These are phyloP conservation scores for Hygrocybe punicea DNA, from an alignment of 768 basidiomycete genomes.

Conservation along the genomic window DNA sequence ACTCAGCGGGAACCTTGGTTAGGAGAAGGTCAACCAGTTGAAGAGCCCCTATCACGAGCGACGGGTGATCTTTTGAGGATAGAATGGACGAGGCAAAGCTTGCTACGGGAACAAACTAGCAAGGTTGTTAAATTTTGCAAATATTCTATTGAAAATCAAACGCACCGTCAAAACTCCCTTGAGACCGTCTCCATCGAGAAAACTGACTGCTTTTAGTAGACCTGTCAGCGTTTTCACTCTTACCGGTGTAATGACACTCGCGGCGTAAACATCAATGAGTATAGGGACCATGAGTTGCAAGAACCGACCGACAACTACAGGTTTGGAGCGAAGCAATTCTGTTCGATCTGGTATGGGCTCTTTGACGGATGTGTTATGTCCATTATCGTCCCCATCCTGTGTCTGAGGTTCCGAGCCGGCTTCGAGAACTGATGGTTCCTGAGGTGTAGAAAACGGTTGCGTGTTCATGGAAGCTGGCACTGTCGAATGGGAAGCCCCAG, in stretches of 20 bases:
- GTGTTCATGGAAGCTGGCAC: conserved; percentile 22
- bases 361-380: conserved; percentile 34
- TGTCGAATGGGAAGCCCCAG: conserved; percentile 28
- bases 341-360: conserved; percentile 54
- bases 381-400: conserved; percentile 40
- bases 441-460: conserved; percentile 24
- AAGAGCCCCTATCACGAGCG: conserved; percentile 80
- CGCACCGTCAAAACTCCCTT: conserved; percentile 71
- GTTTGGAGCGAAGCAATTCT: conserved; percentile 70
- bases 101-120: conserved; percentile 87
- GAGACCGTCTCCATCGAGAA: conserved; percentile 73
- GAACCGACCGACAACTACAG: conserved; percentile 76
- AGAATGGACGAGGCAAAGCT: conserved; percentile 93
- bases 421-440: conserved; percentile 24
- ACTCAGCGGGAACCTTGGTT: conserved; percentile 76
- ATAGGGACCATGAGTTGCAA: conserved; percentile 90
- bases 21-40: conserved; percentile 92
- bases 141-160: background rate
- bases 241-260: conserved; percentile 85
- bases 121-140: background rate
- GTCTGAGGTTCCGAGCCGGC: conserved; percentile 36
- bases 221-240: conserved; percentile 86
- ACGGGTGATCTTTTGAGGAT: conserved; percentile 86
- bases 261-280: conserved; percentile 98
- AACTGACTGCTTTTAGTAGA: conserved; percentile 87